These are phyloP conservation scores for Zymoseptoria passerinii DNA, from an alignment of 2,329 filamentous ascomycete genomes.

Conservation along the genomic window DNA sequence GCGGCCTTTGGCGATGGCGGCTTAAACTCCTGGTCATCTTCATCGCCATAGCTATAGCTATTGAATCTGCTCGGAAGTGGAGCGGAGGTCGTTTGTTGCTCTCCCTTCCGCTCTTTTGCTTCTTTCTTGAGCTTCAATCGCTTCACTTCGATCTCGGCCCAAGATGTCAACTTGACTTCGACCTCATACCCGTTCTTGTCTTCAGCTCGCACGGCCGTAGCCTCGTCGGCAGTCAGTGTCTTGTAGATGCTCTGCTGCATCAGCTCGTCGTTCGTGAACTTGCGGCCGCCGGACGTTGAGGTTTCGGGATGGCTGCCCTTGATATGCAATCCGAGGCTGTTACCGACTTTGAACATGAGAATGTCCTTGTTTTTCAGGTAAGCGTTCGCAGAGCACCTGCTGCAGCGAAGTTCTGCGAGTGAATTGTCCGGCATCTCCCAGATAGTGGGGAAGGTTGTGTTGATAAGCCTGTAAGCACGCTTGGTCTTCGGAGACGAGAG, in stretches of 20 bases:
- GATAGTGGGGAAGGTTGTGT: neutral
- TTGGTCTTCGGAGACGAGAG: too few relatives aligned
- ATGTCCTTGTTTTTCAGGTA: too few relatives aligned
- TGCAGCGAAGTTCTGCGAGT: neutral
- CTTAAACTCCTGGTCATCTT: too few relatives aligned
- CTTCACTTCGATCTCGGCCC: neutral
- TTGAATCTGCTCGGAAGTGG: too few relatives aligned
- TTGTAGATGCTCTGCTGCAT: neutral
- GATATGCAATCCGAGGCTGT: too few relatives aligned
- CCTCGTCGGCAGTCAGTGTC: neutral
- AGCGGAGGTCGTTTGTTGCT: neutral
- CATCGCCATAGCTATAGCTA: too few relatives aligned
- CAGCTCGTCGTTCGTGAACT: neutral
- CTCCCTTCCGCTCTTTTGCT: neutral
- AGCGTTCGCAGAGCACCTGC: neutral
- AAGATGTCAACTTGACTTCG: neutral
- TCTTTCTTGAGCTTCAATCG: too few relatives aligned
- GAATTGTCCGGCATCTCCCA: neutral
- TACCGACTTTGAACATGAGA: neutral
- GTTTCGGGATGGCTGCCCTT: too few relatives aligned
- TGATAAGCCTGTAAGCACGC: neutral
- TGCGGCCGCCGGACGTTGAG: neutral
- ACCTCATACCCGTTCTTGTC: neutral
- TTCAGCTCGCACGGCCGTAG: neutral
- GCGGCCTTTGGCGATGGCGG: too few relatives aligned